These are phyloP conservation scores for Eutypa lata DNA, from an alignment of 2,329 filamentous ascomycete genomes.

Conservation along the genomic window DNA sequence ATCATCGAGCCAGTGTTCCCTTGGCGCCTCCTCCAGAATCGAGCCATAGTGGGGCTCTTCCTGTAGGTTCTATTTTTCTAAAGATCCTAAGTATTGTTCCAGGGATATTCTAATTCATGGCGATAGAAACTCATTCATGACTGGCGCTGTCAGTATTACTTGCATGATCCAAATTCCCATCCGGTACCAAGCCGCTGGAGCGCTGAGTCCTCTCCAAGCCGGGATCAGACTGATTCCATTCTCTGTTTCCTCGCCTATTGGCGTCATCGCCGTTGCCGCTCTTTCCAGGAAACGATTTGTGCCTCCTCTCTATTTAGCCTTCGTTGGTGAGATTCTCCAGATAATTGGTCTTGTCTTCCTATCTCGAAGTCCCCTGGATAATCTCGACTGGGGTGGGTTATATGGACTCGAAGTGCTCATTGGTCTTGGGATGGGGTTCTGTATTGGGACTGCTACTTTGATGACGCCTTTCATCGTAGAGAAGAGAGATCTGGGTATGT, in stretches of 20 bases:
- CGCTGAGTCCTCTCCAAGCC: conserved; percentile 9
- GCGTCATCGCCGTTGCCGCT: conserved; percentile 4
- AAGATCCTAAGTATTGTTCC: not conserved
- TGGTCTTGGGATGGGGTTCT: conserved; percentile 10
- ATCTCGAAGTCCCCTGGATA: not conserved
- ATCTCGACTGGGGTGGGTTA: conserved; percentile 4
- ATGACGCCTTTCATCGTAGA: conserved; percentile 13
- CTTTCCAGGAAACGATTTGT: conserved; percentile 8
- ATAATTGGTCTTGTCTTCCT: conserved; percentile 10
- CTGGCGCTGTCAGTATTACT: conserved; percentile 10
- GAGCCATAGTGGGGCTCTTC: conserved; percentile 12
- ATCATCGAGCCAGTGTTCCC: conserved; percentile 12
- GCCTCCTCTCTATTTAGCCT: conserved; percentile 8
- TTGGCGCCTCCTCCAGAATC: conserved; percentile 14
- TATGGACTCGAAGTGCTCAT: conserved; percentile 13
- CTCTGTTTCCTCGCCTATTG: conserved; percentile 5
- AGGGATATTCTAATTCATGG: not conserved
- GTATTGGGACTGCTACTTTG: conserved; percentile 11
- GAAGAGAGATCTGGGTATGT: conserved; percentile 13
- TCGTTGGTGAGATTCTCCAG: conserved; percentile 7
- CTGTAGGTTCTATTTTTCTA: conserved; percentile 6
- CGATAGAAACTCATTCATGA: conserved; percentile 13
- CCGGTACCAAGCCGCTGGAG: conserved; percentile 13
- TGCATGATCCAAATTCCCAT: conserved; percentile 13
- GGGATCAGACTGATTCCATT: conserved; percentile 12